Base-by-base conservation (phyloP, 2,329 filamentous ascomycete genomes). In the Pseudocercospora eumusae region DNA sequence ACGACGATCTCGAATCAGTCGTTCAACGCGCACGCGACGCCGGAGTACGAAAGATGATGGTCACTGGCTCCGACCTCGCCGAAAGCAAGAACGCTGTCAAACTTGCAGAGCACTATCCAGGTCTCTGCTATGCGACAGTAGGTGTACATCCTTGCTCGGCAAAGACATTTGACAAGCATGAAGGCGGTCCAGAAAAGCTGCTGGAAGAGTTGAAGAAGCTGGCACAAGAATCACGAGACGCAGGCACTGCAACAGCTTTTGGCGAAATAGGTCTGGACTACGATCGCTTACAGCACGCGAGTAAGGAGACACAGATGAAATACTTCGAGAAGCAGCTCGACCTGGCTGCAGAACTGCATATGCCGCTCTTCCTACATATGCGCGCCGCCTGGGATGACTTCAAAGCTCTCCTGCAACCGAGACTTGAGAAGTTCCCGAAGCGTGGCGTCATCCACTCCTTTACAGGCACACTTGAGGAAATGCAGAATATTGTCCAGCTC, bases 251-350 rank as follows among this genome's bases (percentile, higher is more conserved):
- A 0, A 84, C 85, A 6, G 93, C 95, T 6, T 92, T 97, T 74
- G 95, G 95, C 54, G 95, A 99, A 77, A 92, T 99, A 65, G 95
- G 95, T 1, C 88, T 99, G 3, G 95, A 99, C 78, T 99, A 98
- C 74, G 95, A 99, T 78, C 87, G 95, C 1, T 80, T 99, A 36
- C 90, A 91, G 70, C 88, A 93, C 71, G 92, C 90, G 72, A 86
- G 88, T 42, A 90, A 88, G 71, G 87, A 88, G 23, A 84, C 88
- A 15, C 95, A 99, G 76, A 81, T 93, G 28, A 88, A 92, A 72
- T 92, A 91, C 63, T 99, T 99, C 75, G 86, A 88, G 45, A 84
- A 85, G 6, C 95, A 99, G 75, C 84, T 98, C 3, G 84, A 89
- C 61, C 81, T 98, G 3, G 92, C 91, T 0, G 84, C 89, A 5